Percentiles rank a stretch among this genome's conserved stretches.
These are phyloP conservation scores for Trichosporon asahii DNA, from an alignment of 1,284 basidiomycete genomes.

Conservation along the genomic window DNA sequence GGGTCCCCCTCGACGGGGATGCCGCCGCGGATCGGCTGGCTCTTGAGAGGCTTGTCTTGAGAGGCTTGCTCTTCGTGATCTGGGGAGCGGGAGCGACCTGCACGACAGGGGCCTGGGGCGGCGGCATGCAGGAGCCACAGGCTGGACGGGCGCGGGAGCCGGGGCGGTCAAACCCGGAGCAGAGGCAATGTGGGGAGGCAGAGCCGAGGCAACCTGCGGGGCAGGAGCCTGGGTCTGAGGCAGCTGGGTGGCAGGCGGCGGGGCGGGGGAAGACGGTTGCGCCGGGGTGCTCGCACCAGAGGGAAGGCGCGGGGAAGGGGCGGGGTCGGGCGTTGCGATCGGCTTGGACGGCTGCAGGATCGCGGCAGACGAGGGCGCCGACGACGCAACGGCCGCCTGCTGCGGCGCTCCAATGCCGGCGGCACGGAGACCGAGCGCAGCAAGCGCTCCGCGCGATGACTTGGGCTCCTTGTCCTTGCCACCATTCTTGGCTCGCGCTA, in stretches of 20 bases:
- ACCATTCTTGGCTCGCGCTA: constrained; percentile 7
- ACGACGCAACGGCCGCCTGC: not conserved
- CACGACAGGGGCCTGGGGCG: not conserved
- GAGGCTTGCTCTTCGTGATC: not conserved
- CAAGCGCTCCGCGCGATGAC: constrained; percentile 36
- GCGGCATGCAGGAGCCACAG: not conserved
- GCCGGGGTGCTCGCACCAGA: constrained; percentile 22
- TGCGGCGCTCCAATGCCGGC: constrained; percentile 30
- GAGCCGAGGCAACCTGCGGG: not conserved
- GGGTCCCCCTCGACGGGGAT: constrained; percentile 1
- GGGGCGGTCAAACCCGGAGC: not conserved
- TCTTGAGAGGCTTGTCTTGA: constrained; percentile 3
- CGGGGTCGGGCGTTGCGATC: not conserved
- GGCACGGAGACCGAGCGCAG: constrained; percentile 39
- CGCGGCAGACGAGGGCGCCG: not conserved
- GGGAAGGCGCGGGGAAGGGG: not conserved
- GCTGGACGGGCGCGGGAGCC: not conserved
- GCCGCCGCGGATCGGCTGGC: constrained; percentile 5
- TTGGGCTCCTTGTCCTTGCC: constrained; percentile 13
- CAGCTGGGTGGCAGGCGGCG: not conserved
- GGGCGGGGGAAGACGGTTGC: not conserved
- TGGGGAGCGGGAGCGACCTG: constrained; percentile 3
- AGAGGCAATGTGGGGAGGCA: not conserved
- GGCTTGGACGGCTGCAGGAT: constrained; percentile 38
- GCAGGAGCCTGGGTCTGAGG: not conserved